Conservation (phyloP, 1,284 basidiomycete species). For the Rhodotorula sp. region DNA sequence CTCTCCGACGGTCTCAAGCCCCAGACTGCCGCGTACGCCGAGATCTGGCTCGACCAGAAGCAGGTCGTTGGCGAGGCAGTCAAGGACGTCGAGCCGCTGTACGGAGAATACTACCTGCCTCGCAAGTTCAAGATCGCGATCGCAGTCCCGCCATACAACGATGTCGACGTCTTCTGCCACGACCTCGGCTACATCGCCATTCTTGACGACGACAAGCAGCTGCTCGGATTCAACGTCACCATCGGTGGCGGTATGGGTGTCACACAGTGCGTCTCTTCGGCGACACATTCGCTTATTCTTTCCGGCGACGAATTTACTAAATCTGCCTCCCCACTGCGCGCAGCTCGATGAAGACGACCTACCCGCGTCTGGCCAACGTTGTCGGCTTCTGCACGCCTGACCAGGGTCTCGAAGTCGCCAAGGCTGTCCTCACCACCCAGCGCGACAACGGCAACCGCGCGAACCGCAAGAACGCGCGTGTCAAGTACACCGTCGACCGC, state of each 20-base stretch:
- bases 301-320: not conserved
- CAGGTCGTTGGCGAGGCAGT: slow-evolving; percentile 84
- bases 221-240: slow-evolving; percentile 52
- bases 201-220: slow-evolving; percentile 53
- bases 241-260: slow-evolving; percentile 95
- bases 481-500: slow-evolving; percentile 85
- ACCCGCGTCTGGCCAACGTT: slow-evolving; percentile 82
- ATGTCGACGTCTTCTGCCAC: slow-evolving; percentile 81
- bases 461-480: slow-evolving; percentile 67
- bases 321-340: not conserved
- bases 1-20: slow-evolving; percentile 87
- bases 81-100: slow-evolving; percentile 92
- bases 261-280: slow-evolving; percentile 60
- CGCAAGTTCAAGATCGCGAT: slow-evolving; percentile 93
- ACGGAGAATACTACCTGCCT: slow-evolving; percentile 88
- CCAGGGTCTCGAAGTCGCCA: slow-evolving; percentile 80
- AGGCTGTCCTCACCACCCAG: slow-evolving; percentile 90
- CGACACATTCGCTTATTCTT: not conserved
- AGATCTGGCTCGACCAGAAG: slow-evolving; percentile 99
- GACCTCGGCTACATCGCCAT: slow-evolving; percentile 81
- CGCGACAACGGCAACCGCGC: slow-evolving; percentile 92
- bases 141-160: slow-evolving; percentile 93
- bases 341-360: slow-evolving; percentile 92
- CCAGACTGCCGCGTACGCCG: slow-evolving; percentile 90
- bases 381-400: slow-evolving; percentile 91